Evolutionary conservation across 2,329 filamentous ascomycete species (phyloP), one percentile per base, ranked within the genome.

Genomic region (Pseudogymnoascus sp.): DNA sequence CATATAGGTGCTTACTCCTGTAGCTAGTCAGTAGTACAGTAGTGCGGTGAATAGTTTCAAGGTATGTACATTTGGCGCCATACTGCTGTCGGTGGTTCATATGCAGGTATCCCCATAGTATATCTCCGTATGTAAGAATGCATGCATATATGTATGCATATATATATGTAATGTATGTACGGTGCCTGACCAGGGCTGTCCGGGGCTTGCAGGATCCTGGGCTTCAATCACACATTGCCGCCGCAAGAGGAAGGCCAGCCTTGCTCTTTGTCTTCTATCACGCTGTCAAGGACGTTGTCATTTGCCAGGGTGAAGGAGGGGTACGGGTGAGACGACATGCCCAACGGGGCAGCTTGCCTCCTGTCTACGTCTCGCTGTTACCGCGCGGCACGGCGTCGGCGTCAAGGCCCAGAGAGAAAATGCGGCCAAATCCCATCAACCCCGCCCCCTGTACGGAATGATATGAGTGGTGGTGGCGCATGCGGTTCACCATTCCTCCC

Each of bases 91-190:
- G n/a, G 5, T 53, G 23, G 47, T 53, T 23, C 6, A 10, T 11
- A 53, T 53, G 47, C 10, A 53, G 47, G 47, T 31, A 53, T 31
- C 4, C 3, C 47, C 5, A 28, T 6, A 28, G 47, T 53, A 53
- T 53, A 53, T 53, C 47, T 53, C 26, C n/a, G 47, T 31, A 17
- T 31, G 42, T 53, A 53, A 53, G 47, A 31, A 53, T 53, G 47
- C 47, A 53, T 53, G 47, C 47, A 53, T 53, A 53, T 53, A 53
- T 44, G 40, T 31, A 53, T 53, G 26, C n/a, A 53, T 31, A 44
- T 44, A 23, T 44, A 17, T 19, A 42, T 17, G 17, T 42, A 42
- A 44, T 23, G 21, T 23, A 44, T 50, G 21, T 26, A 50, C 19
- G 5, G 42, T 21, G 19, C 17, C 42, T 5, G 19, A 15, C 31